These are phyloP conservation scores for Cutaneotrichosporon mucoides DNA, from an alignment of 1,284 basidiomycete genomes.

Conservation along the genomic window DNA sequence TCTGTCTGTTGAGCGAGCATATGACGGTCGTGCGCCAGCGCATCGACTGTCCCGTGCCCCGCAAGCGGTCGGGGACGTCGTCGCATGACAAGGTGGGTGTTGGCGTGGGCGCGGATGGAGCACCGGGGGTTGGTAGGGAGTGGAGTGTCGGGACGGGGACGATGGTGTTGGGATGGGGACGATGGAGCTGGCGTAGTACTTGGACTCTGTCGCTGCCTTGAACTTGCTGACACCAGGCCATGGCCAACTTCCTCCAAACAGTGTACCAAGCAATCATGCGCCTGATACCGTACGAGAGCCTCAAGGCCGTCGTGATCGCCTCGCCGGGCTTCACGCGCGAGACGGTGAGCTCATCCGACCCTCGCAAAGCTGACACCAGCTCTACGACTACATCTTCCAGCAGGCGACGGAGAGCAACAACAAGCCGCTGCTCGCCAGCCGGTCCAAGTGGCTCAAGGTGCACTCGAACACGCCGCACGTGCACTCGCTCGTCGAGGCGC, in stretches of 20 bases:
- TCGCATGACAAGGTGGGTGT: conserved; percentile 69
- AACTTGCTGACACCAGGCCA: conserved; percentile 51
- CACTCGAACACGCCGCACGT: conserved; percentile 93
- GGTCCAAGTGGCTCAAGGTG: conserved; percentile 83
- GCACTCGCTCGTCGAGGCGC: conserved; percentile 88
- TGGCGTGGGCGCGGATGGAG: neutral
- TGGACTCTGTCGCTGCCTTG: no score
- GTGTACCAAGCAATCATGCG: conserved; percentile 84
- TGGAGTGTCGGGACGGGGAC: neutral
- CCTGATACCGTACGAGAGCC: conserved; percentile 75
- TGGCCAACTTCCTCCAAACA: conserved; percentile 74
- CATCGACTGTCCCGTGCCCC: conserved; percentile 82
- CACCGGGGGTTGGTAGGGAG: neutral
- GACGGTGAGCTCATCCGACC: conserved; percentile 53
- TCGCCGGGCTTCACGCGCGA: conserved; percentile 96
- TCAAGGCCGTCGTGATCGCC: conserved; percentile 91
- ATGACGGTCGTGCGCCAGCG: conserved; percentile 94
- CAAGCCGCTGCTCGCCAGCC: conserved; percentile 70
- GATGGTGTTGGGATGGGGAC: neutral
- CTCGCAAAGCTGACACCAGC: conserved; percentile 20
- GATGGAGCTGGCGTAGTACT: no score
- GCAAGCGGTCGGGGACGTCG: conserved; percentile 79
- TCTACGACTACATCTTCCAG: conserved; percentile 73
- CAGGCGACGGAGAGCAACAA: conserved; percentile 79
- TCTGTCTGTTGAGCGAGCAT: conserved; percentile 91